These are phyloP conservation scores for Yamadazyma blattariae DNA, from an alignment of 1,139 yeast genomes.

Conservation along the genomic window DNA sequence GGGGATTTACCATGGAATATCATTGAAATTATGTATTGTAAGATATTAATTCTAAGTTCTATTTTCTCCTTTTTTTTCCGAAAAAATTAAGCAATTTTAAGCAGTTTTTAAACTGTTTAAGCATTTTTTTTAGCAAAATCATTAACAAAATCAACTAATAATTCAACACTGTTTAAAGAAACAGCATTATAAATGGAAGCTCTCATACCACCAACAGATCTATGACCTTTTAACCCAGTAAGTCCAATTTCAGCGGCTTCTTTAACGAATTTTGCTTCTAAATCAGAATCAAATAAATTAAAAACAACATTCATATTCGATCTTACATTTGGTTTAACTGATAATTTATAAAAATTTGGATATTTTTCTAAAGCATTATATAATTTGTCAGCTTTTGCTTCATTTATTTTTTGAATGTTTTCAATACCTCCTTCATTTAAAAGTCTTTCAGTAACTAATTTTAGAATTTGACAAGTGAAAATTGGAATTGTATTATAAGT, in stretches of 20 bases:
- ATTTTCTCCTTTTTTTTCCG: too few relatives aligned
- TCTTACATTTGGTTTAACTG: conserved; percentile 60
- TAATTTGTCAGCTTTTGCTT: conserved; percentile 55
- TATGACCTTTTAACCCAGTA: conserved; percentile 88
- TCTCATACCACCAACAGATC: conserved; percentile 97
- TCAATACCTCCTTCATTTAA: conserved; percentile 56
- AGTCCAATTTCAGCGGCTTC: conserved; percentile 50
- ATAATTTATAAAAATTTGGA: conserved; percentile 62
- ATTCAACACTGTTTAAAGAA: conserved; percentile 57
- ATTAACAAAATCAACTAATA: conserved; percentile 56
- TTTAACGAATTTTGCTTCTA: conserved; percentile 66
- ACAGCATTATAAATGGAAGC: conserved; percentile 92
- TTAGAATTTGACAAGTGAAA: conserved; percentile 81
- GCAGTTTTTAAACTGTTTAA: too few relatives aligned
- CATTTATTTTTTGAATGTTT: conserved; percentile 56
- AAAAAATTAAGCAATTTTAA: too few relatives aligned
- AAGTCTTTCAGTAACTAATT: conserved; percentile 68
- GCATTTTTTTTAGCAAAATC: conserved; percentile 51
- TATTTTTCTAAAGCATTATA: conserved; percentile 65
- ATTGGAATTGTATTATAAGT: conserved; percentile 95
- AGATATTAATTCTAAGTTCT: background rate
- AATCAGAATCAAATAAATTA: conserved; percentile 59
- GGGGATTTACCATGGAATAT: background rate
- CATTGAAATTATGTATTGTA: background rate
- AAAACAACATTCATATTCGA: conserved; percentile 94